These are phyloP conservation scores for Ophioceras dolichostomum DNA, from an alignment of 2,329 filamentous ascomycete genomes.

Conservation along the genomic window DNA sequence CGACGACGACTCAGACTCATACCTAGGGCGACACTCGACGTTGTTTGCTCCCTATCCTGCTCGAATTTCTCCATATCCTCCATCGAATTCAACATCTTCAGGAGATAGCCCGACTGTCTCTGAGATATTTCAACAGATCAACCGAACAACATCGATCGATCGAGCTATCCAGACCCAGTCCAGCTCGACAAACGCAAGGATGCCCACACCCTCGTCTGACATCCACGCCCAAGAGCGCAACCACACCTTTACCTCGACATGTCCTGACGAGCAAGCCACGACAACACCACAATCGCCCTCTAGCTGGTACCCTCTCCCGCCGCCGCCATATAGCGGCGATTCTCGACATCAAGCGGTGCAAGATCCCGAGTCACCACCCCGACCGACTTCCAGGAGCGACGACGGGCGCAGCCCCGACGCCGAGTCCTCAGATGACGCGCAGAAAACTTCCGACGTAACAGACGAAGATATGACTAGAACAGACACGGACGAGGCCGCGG, in stretches of 20 bases:
- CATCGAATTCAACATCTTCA: too few relatives aligned
- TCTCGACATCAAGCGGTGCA: background rate
- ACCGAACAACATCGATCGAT: too few relatives aligned
- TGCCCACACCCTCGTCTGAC: constrained; percentile 11
- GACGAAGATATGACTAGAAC: background rate
- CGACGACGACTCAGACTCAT: too few relatives aligned
- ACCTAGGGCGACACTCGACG: too few relatives aligned
- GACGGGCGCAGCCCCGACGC: background rate
- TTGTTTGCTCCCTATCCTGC: too few relatives aligned
- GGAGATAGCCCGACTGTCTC: too few relatives aligned
- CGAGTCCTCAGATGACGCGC: background rate
- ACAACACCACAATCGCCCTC: constrained; percentile 10
- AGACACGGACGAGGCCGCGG: background rate
- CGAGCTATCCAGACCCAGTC: too few relatives aligned
- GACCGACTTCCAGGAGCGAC: constrained; percentile 2
- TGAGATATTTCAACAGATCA: too few relatives aligned
- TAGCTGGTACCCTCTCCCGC: constrained; percentile 10
- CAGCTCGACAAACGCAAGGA: constrained; percentile 5
- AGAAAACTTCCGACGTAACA: background rate
- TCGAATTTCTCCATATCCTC: too few relatives aligned
- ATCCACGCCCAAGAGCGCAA: constrained; percentile 7
- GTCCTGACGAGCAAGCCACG: constrained; percentile 27
- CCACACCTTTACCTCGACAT: constrained; percentile 24
- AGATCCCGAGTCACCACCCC: background rate
- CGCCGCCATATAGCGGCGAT: constrained; percentile 6